A percentile compares a stretch with the other conserved stretches of the same genome.
Conservation (phyloP, 345 rosid genomes). For the Eucalyptus pauciflora region DNA sequence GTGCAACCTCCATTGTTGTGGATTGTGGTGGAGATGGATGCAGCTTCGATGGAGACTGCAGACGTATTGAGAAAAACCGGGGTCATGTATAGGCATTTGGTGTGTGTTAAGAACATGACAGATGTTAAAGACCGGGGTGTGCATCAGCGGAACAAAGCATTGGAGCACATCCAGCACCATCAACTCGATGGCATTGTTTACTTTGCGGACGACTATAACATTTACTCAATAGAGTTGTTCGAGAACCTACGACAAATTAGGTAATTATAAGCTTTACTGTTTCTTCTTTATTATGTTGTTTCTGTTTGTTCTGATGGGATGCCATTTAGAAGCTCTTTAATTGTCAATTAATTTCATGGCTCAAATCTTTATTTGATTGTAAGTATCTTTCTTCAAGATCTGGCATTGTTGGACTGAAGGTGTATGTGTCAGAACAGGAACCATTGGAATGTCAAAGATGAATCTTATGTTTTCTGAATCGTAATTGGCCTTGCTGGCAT, state of each 20-base stretch:
- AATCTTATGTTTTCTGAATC: neutral
- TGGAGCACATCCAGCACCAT: slow-evolving; percentile 75
- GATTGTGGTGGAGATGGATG: slow-evolving; percentile 78
- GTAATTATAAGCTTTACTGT: slow-evolving; percentile 9
- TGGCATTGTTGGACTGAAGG: neutral
- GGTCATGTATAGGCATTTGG: slow-evolving; percentile 82
- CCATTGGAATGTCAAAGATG: neutral
- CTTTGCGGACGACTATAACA: slow-evolving; percentile 77
- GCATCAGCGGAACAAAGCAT: slow-evolving; percentile 62
- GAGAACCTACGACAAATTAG: slow-evolving; percentile 54
- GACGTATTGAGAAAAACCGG: slow-evolving; percentile 75
- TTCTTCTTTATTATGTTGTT: neutral
- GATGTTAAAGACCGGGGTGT: slow-evolving; percentile 63
- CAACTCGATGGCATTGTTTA: slow-evolving; percentile 77
- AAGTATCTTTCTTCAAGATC: neutral
- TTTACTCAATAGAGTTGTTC: slow-evolving; percentile 70
- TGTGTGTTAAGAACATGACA: slow-evolving; percentile 36
- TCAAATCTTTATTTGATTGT: neutral
- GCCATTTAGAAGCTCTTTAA: neutral
- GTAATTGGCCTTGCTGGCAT: neutral
- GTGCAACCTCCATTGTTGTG: slow-evolving; percentile 76
- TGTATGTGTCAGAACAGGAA: neutral
- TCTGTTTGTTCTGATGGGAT: neutral
- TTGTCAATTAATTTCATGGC: neutral
- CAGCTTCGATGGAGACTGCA: slow-evolving; percentile 68